These are phyloP conservation scores for Clavulina sp. DNA, from an alignment of 768 basidiomycete species.

Conservation along the genomic window DNA sequence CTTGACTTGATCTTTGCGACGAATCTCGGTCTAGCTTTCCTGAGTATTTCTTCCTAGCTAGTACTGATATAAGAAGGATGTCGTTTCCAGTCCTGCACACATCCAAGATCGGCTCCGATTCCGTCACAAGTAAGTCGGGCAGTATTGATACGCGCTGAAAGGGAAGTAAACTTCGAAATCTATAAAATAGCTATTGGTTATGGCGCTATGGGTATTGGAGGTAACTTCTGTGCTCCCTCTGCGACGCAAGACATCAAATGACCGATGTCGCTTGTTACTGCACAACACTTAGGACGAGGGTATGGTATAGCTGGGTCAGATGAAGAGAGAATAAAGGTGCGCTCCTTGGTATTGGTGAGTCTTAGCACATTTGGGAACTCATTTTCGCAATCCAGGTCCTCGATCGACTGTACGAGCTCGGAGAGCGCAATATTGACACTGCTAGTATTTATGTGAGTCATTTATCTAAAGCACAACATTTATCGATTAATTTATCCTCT, in stretches of 20 bases:
- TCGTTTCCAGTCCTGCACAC: no score
- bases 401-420: slow-evolving; percentile 25
- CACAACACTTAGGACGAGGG: no score
- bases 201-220: slow-evolving; percentile 36
- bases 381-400: slow-evolving; percentile 19
- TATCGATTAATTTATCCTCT: slow-evolving; percentile 3
- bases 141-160: no score
- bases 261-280: background rate
- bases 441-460: background rate
- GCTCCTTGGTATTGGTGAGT: background rate
- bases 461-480: background rate
- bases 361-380: background rate
- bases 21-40: no score
- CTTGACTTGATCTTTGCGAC: no score
- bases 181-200: slow-evolving; percentile 43
- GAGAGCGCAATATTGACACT: slow-evolving; percentile 31
- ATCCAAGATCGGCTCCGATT: no score
- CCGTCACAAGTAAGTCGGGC: no score
- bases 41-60: no score
- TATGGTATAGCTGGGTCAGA: slow-evolving; percentile 28
- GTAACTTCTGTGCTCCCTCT: no score
- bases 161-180: no score
- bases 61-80: no score
- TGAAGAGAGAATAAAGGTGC: slow-evolving; percentile 42
- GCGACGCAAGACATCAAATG: no score